phyloP scores from a whole-genome alignment of 2,329 filamentous ascomycete genomes.

The Aspergillus fructus region DNA sequence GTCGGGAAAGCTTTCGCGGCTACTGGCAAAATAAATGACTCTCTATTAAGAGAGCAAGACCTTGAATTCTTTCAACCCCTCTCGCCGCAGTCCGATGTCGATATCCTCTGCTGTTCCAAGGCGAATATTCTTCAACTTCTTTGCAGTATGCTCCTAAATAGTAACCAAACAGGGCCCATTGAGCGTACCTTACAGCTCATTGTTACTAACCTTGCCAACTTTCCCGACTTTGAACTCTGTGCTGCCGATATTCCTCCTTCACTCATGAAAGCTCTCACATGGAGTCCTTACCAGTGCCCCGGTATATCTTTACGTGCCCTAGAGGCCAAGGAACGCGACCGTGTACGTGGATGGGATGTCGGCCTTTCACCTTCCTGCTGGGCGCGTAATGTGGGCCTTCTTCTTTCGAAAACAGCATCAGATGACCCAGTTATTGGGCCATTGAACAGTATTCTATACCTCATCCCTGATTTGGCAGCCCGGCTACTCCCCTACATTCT shows the following conservation, averaged over 20 bases:
- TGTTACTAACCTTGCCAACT: conserved; percentile 33
- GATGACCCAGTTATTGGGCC: conserved; percentile 69
- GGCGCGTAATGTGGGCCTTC: conserved; percentile 36
- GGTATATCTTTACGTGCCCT: conserved; percentile 21
- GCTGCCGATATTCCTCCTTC: conserved; percentile 35
- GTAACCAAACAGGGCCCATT: conserved; percentile 50
- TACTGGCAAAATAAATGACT: conserved; percentile 61
- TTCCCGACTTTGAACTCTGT: conserved; percentile 34
- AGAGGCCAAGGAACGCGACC: conserved; percentile 19
- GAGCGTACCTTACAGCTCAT: conserved; percentile 48
- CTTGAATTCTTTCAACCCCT: conserved; percentile 23
- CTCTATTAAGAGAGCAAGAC: conserved; percentile 46
- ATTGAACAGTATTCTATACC: conserved; percentile 64
- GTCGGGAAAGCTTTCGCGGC: conserved; percentile 81
- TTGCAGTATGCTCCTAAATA: conserved; percentile 60
- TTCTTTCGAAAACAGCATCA: conserved; percentile 59
- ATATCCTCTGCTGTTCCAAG: conserved; percentile 51
- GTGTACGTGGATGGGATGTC: conserved; percentile 19
- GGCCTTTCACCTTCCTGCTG: conserved; percentile 30
- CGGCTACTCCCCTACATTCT: conserved; percentile 79
- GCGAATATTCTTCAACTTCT: conserved; percentile 62
- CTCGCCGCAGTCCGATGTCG: conserved; percentile 6
- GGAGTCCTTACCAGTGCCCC: conserved; percentile 44
- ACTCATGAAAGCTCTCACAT: conserved; percentile 42
- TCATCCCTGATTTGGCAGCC: conserved; percentile 68